Conservation (phyloP, 2,329 filamentous ascomycete species). For the Penicillium brevicompactum region DNA sequence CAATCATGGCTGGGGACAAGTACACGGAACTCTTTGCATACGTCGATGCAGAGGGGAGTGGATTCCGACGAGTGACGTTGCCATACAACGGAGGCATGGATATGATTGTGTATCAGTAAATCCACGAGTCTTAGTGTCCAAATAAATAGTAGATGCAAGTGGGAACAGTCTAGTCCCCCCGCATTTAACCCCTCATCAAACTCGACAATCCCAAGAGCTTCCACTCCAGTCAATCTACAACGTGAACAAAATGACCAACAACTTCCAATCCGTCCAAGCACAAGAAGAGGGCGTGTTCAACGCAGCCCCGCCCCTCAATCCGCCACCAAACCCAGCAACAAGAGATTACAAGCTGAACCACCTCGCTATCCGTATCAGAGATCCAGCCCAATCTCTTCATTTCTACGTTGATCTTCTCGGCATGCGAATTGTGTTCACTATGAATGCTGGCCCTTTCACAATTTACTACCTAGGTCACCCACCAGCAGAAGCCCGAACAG, state of each 20-base stretch:
- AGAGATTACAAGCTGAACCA: conserved; percentile 42
- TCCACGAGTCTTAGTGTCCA: background rate
- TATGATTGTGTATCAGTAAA: conserved; percentile 24
- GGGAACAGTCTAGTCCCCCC: background rate
- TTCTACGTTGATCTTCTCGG: conserved; percentile 44
- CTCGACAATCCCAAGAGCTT: background rate
- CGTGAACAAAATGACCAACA: background rate
- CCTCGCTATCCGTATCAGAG: conserved; percentile 39
- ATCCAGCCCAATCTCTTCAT: conserved; percentile 36
- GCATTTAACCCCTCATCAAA: conserved; percentile 3
- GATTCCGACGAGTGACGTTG: conserved; percentile 20
- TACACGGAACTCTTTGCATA: conserved; percentile 21
- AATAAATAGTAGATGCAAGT: background rate
- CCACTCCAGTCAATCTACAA: background rate
- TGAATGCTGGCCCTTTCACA: conserved; percentile 44
- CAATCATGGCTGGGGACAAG: conserved; percentile 6
- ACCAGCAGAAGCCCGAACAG: conserved; percentile 22
- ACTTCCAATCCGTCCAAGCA: conserved; percentile 13
- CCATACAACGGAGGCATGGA: conserved; percentile 21
- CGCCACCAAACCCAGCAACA: conserved; percentile 30
- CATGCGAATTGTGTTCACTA: conserved; percentile 43
- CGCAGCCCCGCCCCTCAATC: conserved; percentile 31
- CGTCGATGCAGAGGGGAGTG: conserved; percentile 19
- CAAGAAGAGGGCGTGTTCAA: conserved; percentile 35
- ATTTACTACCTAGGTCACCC: conserved; percentile 46